phyloP scores from a whole-genome alignment of 2,329 filamentous ascomycete species.

The Parastagonospora avenae region DNA sequence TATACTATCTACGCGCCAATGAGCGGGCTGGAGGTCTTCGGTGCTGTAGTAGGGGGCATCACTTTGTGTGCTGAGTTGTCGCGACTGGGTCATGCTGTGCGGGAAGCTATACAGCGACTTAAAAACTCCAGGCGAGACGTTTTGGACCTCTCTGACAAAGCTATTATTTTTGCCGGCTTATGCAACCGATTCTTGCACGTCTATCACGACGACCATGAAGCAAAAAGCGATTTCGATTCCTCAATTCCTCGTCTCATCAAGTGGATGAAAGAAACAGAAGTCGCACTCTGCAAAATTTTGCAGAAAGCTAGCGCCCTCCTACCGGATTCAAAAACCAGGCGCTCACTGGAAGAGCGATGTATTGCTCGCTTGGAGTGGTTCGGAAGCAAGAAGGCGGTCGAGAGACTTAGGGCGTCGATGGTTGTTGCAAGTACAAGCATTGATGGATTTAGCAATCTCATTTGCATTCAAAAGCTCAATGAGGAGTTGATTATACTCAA shows the following conservation, averaged over 20 bases:
- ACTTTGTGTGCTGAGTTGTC: not conserved
- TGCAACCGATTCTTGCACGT: not conserved
- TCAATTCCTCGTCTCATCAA: not conserved
- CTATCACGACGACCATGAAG: not conserved
- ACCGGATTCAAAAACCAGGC: not conserved
- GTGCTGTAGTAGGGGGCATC: not conserved
- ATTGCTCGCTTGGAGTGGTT: constrained; percentile 1
- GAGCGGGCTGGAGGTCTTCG: not conserved
- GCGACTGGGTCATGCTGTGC: not conserved
- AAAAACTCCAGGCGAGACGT: not conserved
- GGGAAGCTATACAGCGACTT: not conserved
- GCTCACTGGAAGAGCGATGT: not conserved
- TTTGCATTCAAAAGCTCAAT: not conserved
- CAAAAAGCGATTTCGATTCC: not conserved
- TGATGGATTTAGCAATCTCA: not conserved
- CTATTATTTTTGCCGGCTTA: constrained; percentile 2
- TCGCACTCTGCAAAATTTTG: not conserved
- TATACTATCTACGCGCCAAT: no score
- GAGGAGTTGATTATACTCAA: not conserved
- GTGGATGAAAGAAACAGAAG: not conserved
- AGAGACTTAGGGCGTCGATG: not conserved
- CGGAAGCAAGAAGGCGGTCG: not conserved
- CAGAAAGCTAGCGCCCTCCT: not conserved
- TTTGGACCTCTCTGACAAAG: not conserved
- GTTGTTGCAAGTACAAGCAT: not conserved